Evolutionary conservation across 78 protist genomes (phyloP), one percentile per base, ranked within the genome.

Genomic region (Bodo saltans): DNA sequence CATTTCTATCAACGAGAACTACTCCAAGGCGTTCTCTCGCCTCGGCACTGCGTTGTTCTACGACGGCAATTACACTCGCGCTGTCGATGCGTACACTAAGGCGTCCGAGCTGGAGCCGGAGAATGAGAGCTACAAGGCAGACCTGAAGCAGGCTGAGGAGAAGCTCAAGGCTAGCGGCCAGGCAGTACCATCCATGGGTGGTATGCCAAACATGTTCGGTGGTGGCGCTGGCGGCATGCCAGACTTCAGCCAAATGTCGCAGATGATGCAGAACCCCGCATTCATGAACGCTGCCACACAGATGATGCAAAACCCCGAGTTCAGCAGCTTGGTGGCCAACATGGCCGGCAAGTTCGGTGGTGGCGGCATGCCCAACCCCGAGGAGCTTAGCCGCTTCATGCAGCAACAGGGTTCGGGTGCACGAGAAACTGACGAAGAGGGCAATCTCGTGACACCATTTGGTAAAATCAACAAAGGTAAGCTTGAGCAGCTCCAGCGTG

Each of bases 51-150:
- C 84, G 25, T 92, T 92, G 30, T 91, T 90, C 73, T 38, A 88
- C 12, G 90, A 84, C 40, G 79, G 84, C n/a, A 81, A 93, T 60
- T 93, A 32, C 85, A 78, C 71, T 38, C 83, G 81, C 83, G 98
- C 98, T 4, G 82, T 92, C 21, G 82, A 81, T 39, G 79, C 52
- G 17, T 96, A 88, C 89, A 84, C 87, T 1, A 41, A 87, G 52
- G 98, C 95, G 33, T 91, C 91, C 78, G 88, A 47, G 52, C 29
- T 85, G 34, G 97, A 94, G 26, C 88, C 94, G n/a, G 39, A 33
- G 11, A 92, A 96, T 67, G 81, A 39, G 67, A 67, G 17, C 40
- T 76, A 76, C 81, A 76, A 76, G 69, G 2, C 17, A 3, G 81
- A 76, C 34, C 81, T 76, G 17, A 67, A 33, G 26, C 26, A 68